Percentiles rank a stretch among this genome's conserved stretches.
Conservation (phyloP, 2,329 filamentous ascomycete species). For the Fusarium heterosporum region DNA sequence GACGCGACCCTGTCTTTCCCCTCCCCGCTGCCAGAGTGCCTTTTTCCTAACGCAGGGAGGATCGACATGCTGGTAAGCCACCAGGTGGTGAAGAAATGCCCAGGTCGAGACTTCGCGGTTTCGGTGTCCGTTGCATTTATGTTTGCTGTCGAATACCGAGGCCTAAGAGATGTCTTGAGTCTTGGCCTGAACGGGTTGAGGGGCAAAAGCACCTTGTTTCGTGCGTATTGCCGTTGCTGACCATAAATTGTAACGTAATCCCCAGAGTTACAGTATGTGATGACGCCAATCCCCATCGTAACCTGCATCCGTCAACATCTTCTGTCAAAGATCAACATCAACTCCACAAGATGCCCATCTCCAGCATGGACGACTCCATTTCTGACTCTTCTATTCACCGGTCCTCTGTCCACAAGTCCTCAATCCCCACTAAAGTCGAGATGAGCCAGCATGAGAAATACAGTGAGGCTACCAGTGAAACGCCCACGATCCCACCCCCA, state of each 20-base stretch:
- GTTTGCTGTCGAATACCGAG: conserved; percentile 25
- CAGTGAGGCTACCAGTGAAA: conserved; percentile 39
- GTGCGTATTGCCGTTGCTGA: conserved; percentile 26
- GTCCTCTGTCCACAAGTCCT: conserved; percentile 51
- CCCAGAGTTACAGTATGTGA: conserved; percentile 29
- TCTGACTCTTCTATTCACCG: conserved; percentile 51
- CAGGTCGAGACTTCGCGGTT: conserved; percentile 1
- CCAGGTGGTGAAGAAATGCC: background rate
- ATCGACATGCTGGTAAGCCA: conserved; percentile 24
- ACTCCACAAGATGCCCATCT: conserved; percentile 46
- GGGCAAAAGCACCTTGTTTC: conserved; percentile 15
- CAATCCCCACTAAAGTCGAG: conserved; percentile 48
- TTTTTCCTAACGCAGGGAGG: conserved; percentile 17
- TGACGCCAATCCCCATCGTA: conserved; percentile 28
- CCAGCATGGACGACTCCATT: conserved; percentile 48
- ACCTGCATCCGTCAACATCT: conserved; percentile 18
- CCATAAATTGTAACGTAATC: conserved; percentile 43
- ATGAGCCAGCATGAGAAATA: conserved; percentile 47
- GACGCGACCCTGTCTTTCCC: conserved; percentile 1
- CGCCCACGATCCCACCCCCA: conserved; percentile 24
- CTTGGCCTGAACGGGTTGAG: conserved; percentile 29
- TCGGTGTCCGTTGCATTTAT: conserved; percentile 21
- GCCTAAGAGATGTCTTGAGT: conserved; percentile 1
- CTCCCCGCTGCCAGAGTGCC: background rate
- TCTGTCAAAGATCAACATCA: conserved; percentile 5